Conservation (phyloP, 306 rosid genomes). For the Fagus crenata region DNA sequence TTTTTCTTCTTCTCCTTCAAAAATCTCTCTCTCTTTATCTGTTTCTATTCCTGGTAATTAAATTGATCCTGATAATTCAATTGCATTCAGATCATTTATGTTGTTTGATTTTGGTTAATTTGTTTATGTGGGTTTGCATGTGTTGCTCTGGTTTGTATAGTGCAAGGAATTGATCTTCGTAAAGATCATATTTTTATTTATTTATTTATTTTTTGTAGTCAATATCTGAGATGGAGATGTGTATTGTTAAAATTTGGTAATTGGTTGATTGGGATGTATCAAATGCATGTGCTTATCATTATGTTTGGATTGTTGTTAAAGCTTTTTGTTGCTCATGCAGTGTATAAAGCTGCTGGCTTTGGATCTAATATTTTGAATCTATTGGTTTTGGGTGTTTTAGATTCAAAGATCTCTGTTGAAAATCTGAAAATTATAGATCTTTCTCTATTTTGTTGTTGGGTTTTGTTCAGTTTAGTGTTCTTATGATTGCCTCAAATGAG, state of each 20-base stretch:
- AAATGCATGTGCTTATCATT: background rate
- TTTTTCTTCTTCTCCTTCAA: constrained; percentile 8
- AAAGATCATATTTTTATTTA: constrained; percentile 2
- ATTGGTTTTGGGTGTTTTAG: constrained; percentile 15
- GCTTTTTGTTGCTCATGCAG: constrained; percentile 1
- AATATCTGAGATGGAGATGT: constrained; percentile 29
- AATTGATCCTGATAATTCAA: constrained; percentile 25
- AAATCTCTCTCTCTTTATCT: background rate
- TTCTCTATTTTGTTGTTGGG: background rate
- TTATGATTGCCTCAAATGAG: background rate
- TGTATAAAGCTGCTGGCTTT: background rate
- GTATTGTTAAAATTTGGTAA: background rate
- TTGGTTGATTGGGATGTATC: background rate
- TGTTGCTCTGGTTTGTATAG: constrained; percentile 26
- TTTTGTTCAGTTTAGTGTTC: background rate
- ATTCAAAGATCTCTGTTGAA: constrained; percentile 29
- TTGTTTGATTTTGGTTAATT: constrained; percentile 10
- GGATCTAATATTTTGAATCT: background rate
- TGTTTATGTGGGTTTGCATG: constrained; percentile 29
- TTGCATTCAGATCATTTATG: constrained; percentile 15
- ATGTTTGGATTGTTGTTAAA: constrained; percentile 17
- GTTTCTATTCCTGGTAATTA: constrained; percentile 44
- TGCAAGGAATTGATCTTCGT: constrained; percentile 12
- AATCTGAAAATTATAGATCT: background rate
- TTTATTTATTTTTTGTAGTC: constrained; percentile 3